A percentile compares a stretch with the other conserved stretches of the same genome.
Conservation (phyloP, 2,329 filamentous ascomycete genomes). For the Colletotrichum endophyticum region DNA sequence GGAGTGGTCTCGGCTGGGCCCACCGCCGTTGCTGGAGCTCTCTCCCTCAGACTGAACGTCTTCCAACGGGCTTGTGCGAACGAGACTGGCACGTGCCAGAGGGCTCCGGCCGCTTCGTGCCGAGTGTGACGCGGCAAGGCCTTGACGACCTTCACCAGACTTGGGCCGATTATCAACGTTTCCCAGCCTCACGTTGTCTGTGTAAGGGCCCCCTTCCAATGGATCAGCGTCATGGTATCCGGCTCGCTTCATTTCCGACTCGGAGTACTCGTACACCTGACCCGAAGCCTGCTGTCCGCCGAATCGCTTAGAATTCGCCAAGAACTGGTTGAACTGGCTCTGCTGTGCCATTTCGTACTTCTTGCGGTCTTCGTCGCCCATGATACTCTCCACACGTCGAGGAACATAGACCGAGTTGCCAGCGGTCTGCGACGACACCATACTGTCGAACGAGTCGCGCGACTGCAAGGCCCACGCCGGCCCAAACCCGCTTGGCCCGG, state of each 20-base stretch:
- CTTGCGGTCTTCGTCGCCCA: constrained; percentile 77
- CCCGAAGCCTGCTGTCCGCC: constrained; percentile 29
- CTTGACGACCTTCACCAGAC: constrained; percentile 25
- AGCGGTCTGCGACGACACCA: constrained; percentile 60
- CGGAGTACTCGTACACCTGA: constrained; percentile 55
- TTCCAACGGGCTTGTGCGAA: constrained; percentile 31
- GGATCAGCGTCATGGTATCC: constrained; percentile 7
- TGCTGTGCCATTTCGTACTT: constrained; percentile 76
- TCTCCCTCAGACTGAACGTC: constrained; percentile 33
- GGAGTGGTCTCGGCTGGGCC: constrained; percentile 6
- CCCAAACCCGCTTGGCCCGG: constrained; percentile 9
- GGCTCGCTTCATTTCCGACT: constrained; percentile 35
- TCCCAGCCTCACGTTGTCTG: constrained; percentile 22
- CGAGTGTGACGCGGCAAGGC: constrained; percentile 20
- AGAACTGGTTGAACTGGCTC: constrained; percentile 40
- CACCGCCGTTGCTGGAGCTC: constrained; percentile 17
- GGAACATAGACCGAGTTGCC: constrained; percentile 69
- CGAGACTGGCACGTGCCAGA: constrained; percentile 38
- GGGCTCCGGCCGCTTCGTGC: constrained; percentile 40
- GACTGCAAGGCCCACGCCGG: constrained; percentile 39
- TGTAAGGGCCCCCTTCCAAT: constrained; percentile 6
- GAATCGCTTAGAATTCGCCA: constrained; percentile 23
- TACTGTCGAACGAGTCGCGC: constrained; percentile 71
- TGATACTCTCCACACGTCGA: constrained; percentile 74
- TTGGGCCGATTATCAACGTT: constrained; percentile 26